Conservation (phyloP, 306 rosid genomes). For the Nissolia schottii region DNA sequence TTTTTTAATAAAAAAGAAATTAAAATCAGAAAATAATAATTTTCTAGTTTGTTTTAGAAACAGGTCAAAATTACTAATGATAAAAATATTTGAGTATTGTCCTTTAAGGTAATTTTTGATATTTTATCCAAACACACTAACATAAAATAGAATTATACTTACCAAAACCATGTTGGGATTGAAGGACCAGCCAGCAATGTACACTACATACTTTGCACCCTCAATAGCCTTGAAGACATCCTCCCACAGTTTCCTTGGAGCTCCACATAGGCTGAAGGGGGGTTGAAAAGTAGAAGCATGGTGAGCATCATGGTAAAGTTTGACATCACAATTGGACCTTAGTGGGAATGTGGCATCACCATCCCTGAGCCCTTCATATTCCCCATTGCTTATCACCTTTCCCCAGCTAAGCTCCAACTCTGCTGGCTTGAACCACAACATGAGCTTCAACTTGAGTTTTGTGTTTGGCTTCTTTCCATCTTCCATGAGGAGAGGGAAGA, state of each 20-base stretch:
- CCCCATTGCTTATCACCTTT: constrained; percentile 41
- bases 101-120: no score
- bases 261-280: constrained; percentile 42
- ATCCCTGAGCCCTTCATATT: constrained; percentile 58
- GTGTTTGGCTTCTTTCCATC: constrained; percentile 62
- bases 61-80: no score
- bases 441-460: constrained; percentile 63
- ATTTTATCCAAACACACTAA: no score
- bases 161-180: constrained; percentile 81
- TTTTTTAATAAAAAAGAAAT: no score
- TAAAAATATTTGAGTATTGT: no score
- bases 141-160: constrained; percentile 2
- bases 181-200: constrained; percentile 91
- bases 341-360: constrained; percentile 63
- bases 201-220: constrained; percentile 65
- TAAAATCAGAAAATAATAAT: no score
- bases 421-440: constrained; percentile 83
- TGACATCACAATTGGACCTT: constrained; percentile 71
- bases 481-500: constrained; percentile 60
- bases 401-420: constrained; percentile 61
- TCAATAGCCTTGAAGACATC: constrained; percentile 86
- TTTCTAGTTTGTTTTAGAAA: no score
- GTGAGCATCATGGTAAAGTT: constrained; percentile 92
- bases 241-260: constrained; percentile 79
- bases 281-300: constrained; percentile 68